These are phyloP conservation scores for Zymoseptoria pseudotritici DNA, from an alignment of 2,329 filamentous ascomycete species.

Conservation along the genomic window DNA sequence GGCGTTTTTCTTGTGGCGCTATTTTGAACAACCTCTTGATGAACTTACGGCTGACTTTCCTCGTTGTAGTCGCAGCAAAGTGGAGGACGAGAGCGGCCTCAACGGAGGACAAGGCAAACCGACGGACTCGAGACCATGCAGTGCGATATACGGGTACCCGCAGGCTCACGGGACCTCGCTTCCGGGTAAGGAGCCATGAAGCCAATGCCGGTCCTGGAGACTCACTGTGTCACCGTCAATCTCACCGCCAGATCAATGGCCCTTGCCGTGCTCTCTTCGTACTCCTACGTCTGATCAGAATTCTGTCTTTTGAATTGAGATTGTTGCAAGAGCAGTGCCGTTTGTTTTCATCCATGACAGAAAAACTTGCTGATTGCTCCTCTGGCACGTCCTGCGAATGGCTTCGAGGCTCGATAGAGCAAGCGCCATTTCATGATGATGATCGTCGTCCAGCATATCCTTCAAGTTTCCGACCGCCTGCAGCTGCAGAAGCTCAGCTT, in stretches of 20 bases:
- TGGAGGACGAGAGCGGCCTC: background rate
- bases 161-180: background rate
- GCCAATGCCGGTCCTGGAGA: background rate
- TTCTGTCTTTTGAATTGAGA: too few species aligned
- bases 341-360: too few species aligned
- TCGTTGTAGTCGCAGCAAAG: background rate
- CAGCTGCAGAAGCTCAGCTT: conserved; percentile 8
- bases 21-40: too few species aligned
- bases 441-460: conserved; percentile 1
- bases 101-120: background rate
- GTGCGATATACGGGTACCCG: background rate
- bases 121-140: background rate
- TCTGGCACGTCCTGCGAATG: too few species aligned
- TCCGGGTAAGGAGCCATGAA: background rate
- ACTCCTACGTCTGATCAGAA: too few species aligned
- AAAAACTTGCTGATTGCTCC: too few species aligned
- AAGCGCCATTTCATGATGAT: conserved; percentile 5
- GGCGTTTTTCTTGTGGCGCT: too few species aligned
- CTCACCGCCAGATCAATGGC: too few species aligned
- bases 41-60: too few species aligned
- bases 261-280: too few species aligned
- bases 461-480: conserved; percentile 1
- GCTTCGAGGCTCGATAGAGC: too few species aligned
- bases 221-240: background rate
- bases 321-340: too few species aligned